phyloP scores from a whole-genome alignment of 805 yeast genomes.

The Saccharomycopsis guyanensis region DNA sequence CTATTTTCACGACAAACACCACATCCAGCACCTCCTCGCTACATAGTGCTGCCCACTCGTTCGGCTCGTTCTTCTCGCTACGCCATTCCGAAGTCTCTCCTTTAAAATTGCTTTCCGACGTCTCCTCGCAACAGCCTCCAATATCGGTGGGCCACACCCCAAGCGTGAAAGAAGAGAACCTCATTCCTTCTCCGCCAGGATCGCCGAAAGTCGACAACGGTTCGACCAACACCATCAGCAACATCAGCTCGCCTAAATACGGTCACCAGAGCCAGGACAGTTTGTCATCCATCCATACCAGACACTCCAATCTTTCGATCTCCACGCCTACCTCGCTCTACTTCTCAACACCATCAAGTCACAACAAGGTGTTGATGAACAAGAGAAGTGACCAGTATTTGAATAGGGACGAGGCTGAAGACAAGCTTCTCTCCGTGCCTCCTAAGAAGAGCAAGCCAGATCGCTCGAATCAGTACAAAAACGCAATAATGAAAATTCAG shows the following conservation, averaged over 20 bases:
- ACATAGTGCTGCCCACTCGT: constrained; percentile 20
- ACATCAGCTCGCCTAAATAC: constrained; percentile 9
- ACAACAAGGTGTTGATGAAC: constrained; percentile 7
- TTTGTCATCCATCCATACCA: constrained; percentile 14
- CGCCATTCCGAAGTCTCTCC: constrained; percentile 16
- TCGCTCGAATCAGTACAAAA: constrained; percentile 13
- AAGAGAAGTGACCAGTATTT: constrained; percentile 18
- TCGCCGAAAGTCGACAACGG: constrained; percentile 12
- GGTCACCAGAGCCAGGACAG: constrained; percentile 20
- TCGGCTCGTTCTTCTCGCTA: constrained; percentile 18
- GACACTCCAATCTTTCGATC: constrained; percentile 10
- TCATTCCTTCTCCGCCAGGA: constrained; percentile 18
- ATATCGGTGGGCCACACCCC: neutral
- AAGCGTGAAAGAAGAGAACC: constrained; percentile 1
- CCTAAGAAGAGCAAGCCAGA: constrained; percentile 20
- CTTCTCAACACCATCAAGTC: constrained; percentile 15
- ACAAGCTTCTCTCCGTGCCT: constrained; percentile 3
- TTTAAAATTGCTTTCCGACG: constrained; percentile 16
- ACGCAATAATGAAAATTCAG: constrained; percentile 20
- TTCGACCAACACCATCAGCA: constrained; percentile 2
- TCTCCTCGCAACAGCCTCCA: constrained; percentile 19
- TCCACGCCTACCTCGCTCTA: constrained; percentile 17
- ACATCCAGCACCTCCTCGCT: constrained; percentile 20
- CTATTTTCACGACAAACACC: constrained; percentile 17
- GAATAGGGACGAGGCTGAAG: constrained; percentile 3